Conservation (phyloP, 345 rosid species). For the Cardamine occulta region DNA sequence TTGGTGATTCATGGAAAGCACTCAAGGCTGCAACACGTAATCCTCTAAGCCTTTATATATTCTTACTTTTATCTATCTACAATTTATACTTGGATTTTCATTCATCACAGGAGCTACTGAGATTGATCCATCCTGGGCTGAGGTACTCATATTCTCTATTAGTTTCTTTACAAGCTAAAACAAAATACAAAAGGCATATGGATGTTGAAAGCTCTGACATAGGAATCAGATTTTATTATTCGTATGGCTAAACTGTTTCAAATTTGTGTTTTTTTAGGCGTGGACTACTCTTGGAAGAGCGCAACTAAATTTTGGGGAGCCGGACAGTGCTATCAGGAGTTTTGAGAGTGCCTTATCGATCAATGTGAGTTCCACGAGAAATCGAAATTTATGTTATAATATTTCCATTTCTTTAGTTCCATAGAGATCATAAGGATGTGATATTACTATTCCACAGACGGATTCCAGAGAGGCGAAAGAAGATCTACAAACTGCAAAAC, state of each 20-base stretch:
- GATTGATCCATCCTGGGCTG: conserved; percentile 80
- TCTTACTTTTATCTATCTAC: neutral
- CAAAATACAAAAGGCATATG: neutral
- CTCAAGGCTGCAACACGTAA: conserved; percentile 80
- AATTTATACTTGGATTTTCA: neutral
- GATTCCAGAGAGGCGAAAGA: conserved; percentile 58
- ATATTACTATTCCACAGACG: conserved; percentile 51
- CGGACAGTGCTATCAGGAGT: conserved; percentile 75
- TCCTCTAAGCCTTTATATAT: conserved; percentile 20
- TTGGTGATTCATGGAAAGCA: conserved; percentile 86
- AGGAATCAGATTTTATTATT: neutral
- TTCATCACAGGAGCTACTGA: conserved; percentile 73
- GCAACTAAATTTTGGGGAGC: conserved; percentile 93
- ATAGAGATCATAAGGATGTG: conserved; percentile 13
- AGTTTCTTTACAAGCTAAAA: no score
- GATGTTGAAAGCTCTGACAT: neutral
- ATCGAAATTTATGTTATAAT: neutral
- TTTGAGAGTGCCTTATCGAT: conserved; percentile 70
- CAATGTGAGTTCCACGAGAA: conserved; percentile 51
- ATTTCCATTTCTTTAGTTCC: neutral
- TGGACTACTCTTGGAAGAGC: conserved; percentile 97
- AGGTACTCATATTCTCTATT: conserved; percentile 48
- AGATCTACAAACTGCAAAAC: conserved; percentile 60
- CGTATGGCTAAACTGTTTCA: neutral
- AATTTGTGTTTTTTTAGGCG: conserved; percentile 52